phyloP scores from a whole-genome alignment of 2,329 filamentous ascomycete species.

The Daldinia sp. region DNA sequence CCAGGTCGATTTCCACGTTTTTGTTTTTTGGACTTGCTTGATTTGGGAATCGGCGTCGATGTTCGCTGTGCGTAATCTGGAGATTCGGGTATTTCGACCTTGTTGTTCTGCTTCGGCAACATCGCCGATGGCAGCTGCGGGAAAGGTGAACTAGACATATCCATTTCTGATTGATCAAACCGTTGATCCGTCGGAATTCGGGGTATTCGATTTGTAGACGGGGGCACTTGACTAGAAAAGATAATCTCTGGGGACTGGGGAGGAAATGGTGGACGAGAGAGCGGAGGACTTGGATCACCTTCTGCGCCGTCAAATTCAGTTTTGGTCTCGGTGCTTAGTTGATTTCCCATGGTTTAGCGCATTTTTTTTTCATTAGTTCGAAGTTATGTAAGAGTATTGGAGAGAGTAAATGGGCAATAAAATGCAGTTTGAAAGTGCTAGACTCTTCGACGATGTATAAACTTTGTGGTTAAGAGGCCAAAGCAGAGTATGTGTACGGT shows the following conservation, averaged over 20 bases:
- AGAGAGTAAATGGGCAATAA: background rate
- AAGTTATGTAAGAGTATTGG: background rate
- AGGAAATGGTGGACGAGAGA: background rate
- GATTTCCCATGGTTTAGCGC: constrained; percentile 23
- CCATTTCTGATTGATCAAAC: background rate
- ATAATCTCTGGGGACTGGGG: constrained; percentile 18
- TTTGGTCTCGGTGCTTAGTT: constrained; percentile 19
- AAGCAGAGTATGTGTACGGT: no score
- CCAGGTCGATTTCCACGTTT: constrained; percentile 48
- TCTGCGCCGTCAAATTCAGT: constrained; percentile 8
- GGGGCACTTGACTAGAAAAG: constrained; percentile 32
- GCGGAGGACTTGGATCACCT: background rate
- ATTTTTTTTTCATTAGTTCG: background rate
- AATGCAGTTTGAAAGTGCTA: background rate
- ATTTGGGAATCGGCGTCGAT: background rate
- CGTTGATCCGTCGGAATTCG: background rate
- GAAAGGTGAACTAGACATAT: background rate
- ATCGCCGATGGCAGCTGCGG: background rate
- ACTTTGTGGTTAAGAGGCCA: background rate
- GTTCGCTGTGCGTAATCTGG: constrained; percentile 12
- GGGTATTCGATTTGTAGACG: constrained; percentile 1
- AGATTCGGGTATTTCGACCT: constrained; percentile 23
- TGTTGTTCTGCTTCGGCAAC: background rate
- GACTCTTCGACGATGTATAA: background rate
- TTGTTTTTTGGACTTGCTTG: constrained; percentile 39